Evolutionary conservation across 768 basidiomycete species (phyloP).

Genomic region (Crucibulum laeve): DNA sequence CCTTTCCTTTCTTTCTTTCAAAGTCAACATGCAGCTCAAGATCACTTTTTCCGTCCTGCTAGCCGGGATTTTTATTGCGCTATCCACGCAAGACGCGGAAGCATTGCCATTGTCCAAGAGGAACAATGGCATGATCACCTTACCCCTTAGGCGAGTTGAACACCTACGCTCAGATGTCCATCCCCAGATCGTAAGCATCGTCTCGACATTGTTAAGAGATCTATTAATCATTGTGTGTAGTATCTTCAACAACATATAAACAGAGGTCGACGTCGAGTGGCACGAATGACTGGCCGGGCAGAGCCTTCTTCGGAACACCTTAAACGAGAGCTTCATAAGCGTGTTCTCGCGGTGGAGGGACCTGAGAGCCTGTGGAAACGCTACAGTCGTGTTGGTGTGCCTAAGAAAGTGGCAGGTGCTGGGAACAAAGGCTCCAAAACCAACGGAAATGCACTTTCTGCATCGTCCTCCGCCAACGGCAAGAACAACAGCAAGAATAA

Average conservation of each 20-base stretch:
- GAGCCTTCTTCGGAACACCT: constrained; percentile 47
- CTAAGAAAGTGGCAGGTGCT: constrained; percentile 1
- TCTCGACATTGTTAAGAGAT: neutral
- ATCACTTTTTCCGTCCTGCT: constrained; percentile 48
- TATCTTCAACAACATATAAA: constrained; percentile 69
- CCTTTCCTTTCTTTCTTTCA: neutral
- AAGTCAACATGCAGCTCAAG: constrained; percentile 49
- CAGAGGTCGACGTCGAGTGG: constrained; percentile 56
- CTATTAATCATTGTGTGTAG: constrained; percentile 27
- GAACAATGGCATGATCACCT: constrained; percentile 30
- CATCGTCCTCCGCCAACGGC: neutral
- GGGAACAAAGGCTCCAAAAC: neutral
- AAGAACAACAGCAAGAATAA: neutral
- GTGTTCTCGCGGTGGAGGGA: constrained; percentile 10
- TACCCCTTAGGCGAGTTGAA: constrained; percentile 37
- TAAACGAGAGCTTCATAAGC: constrained; percentile 28
- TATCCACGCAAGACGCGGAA: constrained; percentile 31
- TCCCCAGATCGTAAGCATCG: constrained; percentile 31
- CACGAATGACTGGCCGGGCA: constrained; percentile 61
- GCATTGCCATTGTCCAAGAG: constrained; percentile 35
- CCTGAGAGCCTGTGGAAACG: constrained; percentile 14
- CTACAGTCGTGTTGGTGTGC: constrained; percentile 19
- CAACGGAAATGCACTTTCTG: neutral
- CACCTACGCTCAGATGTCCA: constrained; percentile 16
- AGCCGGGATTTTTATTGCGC: constrained; percentile 42